Conservation (phyloP, 371 early-diverging fungal genomes). For the Coemansia sp. region DNA sequence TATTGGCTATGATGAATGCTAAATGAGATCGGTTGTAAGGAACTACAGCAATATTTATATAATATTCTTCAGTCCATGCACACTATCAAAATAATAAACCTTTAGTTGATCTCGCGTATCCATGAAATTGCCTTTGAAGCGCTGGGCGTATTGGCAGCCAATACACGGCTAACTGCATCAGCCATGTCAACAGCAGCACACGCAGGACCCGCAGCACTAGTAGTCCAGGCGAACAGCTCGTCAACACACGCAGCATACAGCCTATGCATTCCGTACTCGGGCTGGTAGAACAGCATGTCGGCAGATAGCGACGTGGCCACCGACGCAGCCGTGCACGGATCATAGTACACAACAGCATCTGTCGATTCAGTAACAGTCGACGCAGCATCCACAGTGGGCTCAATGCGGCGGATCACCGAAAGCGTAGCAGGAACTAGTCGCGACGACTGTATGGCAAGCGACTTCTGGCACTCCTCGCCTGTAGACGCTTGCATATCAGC, state of each 20-base stretch:
- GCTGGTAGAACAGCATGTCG: constrained; percentile 12
- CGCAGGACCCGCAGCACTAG: background rate
- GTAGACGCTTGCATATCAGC: constrained; percentile 17
- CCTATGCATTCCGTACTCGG: background rate
- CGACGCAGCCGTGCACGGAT: constrained; percentile 8
- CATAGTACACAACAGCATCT: background rate
- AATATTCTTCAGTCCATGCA: no score
- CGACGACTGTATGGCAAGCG: constrained; percentile 12
- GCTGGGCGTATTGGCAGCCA: constrained; percentile 9
- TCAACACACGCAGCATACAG: constrained; percentile 18
- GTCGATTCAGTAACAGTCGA: no score
- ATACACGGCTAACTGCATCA: constrained; percentile 17
- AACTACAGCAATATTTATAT: no score
- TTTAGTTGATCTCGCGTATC: constrained; percentile 22
- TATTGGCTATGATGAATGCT: no score
- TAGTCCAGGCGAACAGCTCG: constrained; percentile 14
- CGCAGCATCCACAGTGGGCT: constrained; percentile 5
- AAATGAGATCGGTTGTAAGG: no score
- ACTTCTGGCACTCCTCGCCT: background rate
- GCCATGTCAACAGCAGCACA: background rate
- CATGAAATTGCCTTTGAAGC: constrained; percentile 3
- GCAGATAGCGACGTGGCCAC: constrained; percentile 13
- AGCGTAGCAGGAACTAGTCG: constrained; percentile 5
- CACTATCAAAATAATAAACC: background rate
- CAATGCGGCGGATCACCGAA: constrained; percentile 5